These are phyloP conservation scores for Coelastrella sp. DNA, from an alignment of 139 green algal genomes.

Conservation along the genomic window DNA sequence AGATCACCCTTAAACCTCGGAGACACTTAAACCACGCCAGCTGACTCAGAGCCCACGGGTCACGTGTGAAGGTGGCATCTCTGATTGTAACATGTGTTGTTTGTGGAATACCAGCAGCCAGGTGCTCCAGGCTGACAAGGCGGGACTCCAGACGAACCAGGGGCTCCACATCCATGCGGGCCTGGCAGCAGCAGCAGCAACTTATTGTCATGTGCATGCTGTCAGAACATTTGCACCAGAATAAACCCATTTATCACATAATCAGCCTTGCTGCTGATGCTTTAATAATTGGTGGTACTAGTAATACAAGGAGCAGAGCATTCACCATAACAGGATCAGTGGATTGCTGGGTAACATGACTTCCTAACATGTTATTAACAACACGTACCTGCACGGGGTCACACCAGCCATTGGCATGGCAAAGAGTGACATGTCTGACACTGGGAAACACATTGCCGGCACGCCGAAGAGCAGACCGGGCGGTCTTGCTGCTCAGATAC, in stretches of 20 bases:
- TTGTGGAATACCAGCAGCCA: conserved; percentile 11
- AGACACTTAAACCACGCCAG: conserved; percentile 4
- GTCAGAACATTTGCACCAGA: too few species aligned
- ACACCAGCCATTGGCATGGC: conserved; percentile 35
- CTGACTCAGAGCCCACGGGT: conserved; percentile 43
- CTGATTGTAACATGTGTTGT: not conserved
- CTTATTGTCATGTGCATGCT: too few species aligned
- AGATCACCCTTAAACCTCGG: not conserved
- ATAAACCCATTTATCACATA: too few species aligned
- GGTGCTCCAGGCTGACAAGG: not conserved
- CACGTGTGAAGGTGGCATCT: conserved; percentile 34
- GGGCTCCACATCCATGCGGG: conserved; percentile 48
- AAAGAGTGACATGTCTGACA: not conserved
- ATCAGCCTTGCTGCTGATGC: too few species aligned
- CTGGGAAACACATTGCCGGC: conserved; percentile 2
- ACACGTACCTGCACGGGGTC: conserved; percentile 43
- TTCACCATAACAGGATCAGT: not conserved
- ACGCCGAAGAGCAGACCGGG: not conserved
- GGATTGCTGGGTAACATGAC: not conserved
- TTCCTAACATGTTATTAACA: not conserved
- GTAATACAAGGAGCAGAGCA: too few species aligned
- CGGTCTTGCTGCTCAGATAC: conserved; percentile 1
- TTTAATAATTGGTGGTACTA: too few species aligned
- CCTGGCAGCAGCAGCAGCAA: conserved; percentile 21
- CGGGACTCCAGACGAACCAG: conserved; percentile 31